These are phyloP conservation scores for Paramarasmius palmivorus DNA, from an alignment of 1,284 basidiomycete genomes.

Conservation along the genomic window DNA sequence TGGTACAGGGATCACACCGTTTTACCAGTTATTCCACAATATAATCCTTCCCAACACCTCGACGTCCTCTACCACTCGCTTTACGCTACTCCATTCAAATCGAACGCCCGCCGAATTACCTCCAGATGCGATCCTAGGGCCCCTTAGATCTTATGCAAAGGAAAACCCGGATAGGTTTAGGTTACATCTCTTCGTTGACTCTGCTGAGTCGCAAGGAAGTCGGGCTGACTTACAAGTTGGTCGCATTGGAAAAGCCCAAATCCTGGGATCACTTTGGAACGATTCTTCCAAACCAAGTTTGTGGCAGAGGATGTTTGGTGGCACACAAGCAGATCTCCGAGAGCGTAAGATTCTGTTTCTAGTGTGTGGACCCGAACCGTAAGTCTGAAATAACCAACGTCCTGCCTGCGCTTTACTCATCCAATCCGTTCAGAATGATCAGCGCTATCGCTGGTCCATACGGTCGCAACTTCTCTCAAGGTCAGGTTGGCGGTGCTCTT, in stretches of 20 bases:
- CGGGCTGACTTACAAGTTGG: constrained; percentile 39
- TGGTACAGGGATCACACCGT: constrained; percentile 82
- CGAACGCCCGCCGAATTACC: constrained; percentile 63
- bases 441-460: constrained; percentile 72
- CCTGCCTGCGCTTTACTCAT: constrained; percentile 6
- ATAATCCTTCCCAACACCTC: constrained; percentile 32
- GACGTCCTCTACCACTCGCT: constrained; percentile 48
- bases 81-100: constrained; percentile 74
- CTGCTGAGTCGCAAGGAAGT: constrained; percentile 28
- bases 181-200: constrained; percentile 65
- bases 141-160: constrained; percentile 46
- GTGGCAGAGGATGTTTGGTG: constrained; percentile 44
- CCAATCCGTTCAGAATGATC: constrained; percentile 64
- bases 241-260: constrained; percentile 48
- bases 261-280: constrained; percentile 36
- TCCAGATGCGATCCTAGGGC: constrained; percentile 54
- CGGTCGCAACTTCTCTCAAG: constrained; percentile 75
- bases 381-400: constrained; percentile 31
- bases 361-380: constrained; percentile 81
- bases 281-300: constrained; percentile 31
- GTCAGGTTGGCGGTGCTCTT: constrained; percentile 67
- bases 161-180: constrained; percentile 54
- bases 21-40: constrained; percentile 65
- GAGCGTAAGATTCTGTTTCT: constrained; percentile 56
- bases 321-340: constrained; percentile 19